Evolutionary conservation across 768 basidiomycete genomes (phyloP).

Genomic region (Suillus hirtellus): DNA sequence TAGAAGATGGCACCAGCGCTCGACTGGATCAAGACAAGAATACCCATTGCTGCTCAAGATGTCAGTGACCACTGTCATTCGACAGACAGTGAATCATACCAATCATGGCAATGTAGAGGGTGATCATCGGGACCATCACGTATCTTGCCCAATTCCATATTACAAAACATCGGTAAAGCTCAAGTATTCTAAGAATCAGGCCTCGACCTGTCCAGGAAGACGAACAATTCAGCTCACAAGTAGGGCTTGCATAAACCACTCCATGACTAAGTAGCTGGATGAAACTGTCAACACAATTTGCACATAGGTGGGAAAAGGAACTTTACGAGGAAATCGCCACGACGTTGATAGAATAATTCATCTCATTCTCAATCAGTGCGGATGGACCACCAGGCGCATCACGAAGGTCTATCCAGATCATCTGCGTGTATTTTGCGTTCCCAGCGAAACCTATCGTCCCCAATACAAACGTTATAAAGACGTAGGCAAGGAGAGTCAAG

Average conservation of each 20-base stretch:
- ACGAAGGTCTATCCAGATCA: conserved; percentile 36
- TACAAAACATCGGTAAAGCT: conserved; percentile 16
- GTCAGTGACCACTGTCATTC: not conserved
- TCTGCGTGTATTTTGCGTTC: conserved; percentile 29
- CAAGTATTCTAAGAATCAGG: not conserved
- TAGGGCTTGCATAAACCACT: conserved; percentile 31
- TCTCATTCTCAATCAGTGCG: conserved; percentile 20
- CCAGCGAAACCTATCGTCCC: conserved; percentile 30
- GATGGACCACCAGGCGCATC: conserved; percentile 13
- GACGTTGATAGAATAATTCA: conserved; percentile 23
- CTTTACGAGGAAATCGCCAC: conserved; percentile 23
- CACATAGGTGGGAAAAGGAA: not conserved
- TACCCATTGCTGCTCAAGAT: conserved; percentile 16
- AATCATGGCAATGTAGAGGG: conserved; percentile 17
- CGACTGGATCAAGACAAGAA: conserved; percentile 20
- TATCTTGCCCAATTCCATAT: conserved; percentile 18
- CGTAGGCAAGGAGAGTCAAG: conserved; percentile 19
- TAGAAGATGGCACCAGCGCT: conserved; percentile 22
- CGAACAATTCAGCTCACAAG: conserved; percentile 18
- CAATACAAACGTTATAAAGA: conserved; percentile 27
- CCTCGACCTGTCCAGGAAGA: not conserved
- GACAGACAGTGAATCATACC: conserved; percentile 8
- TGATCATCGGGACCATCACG: conserved; percentile 20
- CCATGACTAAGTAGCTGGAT: conserved; percentile 29
- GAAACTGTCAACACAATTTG: not conserved